These are phyloP conservation scores for Akanthomyces muscarius DNA, from an alignment of 2,329 filamentous ascomycete species.

Conservation along the genomic window DNA sequence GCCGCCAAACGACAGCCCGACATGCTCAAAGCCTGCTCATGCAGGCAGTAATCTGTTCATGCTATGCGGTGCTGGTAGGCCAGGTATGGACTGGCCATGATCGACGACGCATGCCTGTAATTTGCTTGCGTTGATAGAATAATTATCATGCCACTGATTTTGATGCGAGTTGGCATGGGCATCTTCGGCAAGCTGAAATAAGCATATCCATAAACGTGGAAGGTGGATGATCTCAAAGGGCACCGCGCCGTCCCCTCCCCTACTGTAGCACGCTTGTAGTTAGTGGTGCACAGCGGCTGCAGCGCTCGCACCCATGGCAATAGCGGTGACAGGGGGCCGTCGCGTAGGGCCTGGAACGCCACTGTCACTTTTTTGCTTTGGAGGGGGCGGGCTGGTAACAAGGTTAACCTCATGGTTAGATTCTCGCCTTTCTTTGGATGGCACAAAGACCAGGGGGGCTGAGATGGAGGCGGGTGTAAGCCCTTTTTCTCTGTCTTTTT, in stretches of 20 bases:
- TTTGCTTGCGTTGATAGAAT: neutral
- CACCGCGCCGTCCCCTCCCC: neutral
- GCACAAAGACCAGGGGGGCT: neutral
- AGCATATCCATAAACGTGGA: too few species aligned
- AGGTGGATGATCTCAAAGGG: neutral
- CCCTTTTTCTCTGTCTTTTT: too few species aligned
- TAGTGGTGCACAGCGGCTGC: neutral
- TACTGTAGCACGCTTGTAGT: neutral
- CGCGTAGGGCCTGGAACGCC: constrained; percentile 1
- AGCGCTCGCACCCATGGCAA: neutral
- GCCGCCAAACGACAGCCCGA: neutral
- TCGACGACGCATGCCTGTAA: too few species aligned
- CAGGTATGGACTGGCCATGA: too few species aligned
- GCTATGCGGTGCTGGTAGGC: too few species aligned
- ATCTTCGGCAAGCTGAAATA: neutral
- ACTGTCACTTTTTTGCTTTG: constrained; percentile 1
- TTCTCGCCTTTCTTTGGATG: constrained; percentile 11
- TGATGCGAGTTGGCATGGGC: neutral
- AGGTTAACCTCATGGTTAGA: constrained; percentile 19
- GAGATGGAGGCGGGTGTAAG: neutral
- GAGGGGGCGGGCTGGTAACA: constrained; percentile 10
- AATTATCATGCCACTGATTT: neutral
- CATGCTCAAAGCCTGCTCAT: neutral
- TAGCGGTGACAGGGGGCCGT: constrained; percentile 6
- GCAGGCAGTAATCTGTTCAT: too few species aligned